phyloP scores from a whole-genome alignment of 805 yeast genomes.

The Saturnispora besseyi region DNA sequence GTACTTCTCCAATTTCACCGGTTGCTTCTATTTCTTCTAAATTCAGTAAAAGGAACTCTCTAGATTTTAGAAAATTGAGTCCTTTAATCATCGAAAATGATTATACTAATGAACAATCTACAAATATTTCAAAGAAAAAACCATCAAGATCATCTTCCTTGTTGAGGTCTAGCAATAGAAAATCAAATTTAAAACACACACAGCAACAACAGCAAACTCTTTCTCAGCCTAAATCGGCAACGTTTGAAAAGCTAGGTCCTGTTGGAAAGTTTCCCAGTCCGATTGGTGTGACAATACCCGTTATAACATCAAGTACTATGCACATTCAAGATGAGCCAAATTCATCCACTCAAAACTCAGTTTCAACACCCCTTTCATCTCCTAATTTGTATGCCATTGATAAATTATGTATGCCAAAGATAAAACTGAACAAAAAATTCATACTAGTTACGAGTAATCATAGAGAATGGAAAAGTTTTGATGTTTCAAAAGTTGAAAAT shows the following conservation, averaged over 20 bases:
- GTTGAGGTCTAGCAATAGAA: not conserved
- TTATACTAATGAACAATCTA: not conserved
- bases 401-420: conserved; percentile 30
- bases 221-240: conserved; percentile 7
- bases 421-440: conserved; percentile 24
- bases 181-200: not conserved
- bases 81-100: not conserved
- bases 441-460: conserved; percentile 63
- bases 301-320: conserved; percentile 23
- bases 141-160: conserved; percentile 3
- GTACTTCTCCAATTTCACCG: conserved; percentile 4
- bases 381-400: conserved; percentile 18
- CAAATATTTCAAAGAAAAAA: not conserved
- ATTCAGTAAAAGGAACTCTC: conserved; percentile 1
- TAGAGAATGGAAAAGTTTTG: conserved; percentile 41
- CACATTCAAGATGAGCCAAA: conserved; percentile 13
- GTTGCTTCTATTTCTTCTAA: conserved; percentile 1
- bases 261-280: conserved; percentile 29
- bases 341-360: not conserved
- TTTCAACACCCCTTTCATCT: not conserved
- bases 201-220: not conserved
- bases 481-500: conserved; percentile 24
- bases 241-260: conserved; percentile 28
- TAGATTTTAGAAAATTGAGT: conserved; percentile 1
- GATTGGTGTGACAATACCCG: conserved; percentile 28